Evolutionary conservation across 371 early-diverging fungal species (phyloP).

Genomic region (Nosema granulosis): DNA sequence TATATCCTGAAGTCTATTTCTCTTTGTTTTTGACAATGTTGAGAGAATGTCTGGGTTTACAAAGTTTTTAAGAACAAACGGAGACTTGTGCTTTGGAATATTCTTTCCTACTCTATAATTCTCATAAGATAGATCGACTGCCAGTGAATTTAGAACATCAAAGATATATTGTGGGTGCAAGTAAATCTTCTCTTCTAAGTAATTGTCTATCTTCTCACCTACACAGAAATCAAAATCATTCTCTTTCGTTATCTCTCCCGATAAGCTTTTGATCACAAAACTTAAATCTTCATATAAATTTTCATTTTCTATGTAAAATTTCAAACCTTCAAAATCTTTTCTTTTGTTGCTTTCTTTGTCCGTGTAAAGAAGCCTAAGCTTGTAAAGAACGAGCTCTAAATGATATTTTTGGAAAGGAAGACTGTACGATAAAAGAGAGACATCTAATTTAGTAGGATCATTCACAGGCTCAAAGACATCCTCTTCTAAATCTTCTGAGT

Average conservation of each 20-base stretch:
- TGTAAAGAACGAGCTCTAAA: conserved; percentile 38
- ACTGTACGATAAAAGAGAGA: conserved; percentile 46
- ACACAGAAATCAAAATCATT: conserved; percentile 30
- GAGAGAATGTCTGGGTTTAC: conserved; percentile 26
- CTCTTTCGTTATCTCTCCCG: conserved; percentile 27
- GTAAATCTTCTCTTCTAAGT: conserved; percentile 31
- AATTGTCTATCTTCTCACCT: conserved; percentile 36
- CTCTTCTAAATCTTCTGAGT: conserved; percentile 14
- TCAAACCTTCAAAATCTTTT: conserved; percentile 23
- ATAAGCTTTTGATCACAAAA: conserved; percentile 19
- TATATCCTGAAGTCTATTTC: conserved; percentile 43
- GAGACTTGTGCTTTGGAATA: conserved; percentile 55
- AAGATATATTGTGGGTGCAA: conserved; percentile 61
- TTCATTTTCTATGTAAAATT: conserved; percentile 36
- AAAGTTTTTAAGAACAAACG: conserved; percentile 43
- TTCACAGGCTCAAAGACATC: conserved; percentile 10
- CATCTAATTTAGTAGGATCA: conserved; percentile 43
- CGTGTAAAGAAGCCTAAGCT: conserved; percentile 22
- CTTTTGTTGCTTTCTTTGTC: not conserved
- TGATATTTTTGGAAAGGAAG: conserved; percentile 47
- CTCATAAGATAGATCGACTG: not conserved
- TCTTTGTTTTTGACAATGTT: conserved; percentile 54
- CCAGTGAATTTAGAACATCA: conserved; percentile 46
- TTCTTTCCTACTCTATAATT: conserved; percentile 51
- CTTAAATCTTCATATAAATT: conserved; percentile 23